Percentiles rank a stretch among this genome's conserved stretches.
Conservation (phyloP, 805 yeast genomes). For the Candida boidinii region DNA sequence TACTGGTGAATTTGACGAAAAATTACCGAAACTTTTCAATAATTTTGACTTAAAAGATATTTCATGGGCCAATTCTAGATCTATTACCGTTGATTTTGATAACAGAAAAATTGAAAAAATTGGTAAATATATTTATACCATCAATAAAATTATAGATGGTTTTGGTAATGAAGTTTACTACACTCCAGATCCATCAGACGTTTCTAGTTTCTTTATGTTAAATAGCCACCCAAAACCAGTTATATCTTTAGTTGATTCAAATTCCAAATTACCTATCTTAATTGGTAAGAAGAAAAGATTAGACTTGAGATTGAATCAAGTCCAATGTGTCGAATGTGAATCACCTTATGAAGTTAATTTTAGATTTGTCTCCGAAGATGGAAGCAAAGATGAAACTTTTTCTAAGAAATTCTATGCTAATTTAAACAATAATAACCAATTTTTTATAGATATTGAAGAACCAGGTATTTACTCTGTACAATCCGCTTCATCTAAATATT, state of each 20-base stretch:
- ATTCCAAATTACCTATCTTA: slow-evolving; percentile 19
- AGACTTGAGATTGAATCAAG: slow-evolving; percentile 16
- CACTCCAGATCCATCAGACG: slow-evolving; percentile 23
- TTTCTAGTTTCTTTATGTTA: slow-evolving; percentile 35
- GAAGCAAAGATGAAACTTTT: slow-evolving; percentile 10
- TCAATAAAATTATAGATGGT: slow-evolving; percentile 56
- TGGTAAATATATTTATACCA: slow-evolving; percentile 49
- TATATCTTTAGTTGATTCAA: slow-evolving; percentile 34
- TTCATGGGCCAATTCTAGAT: slow-evolving; percentile 24
- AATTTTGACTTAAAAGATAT: slow-evolving; percentile 29
- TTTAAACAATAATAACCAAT: too few species aligned
- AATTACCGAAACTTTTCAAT: slow-evolving; percentile 14
- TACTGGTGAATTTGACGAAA: slow-evolving; percentile 15
- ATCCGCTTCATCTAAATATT: slow-evolving; percentile 47
- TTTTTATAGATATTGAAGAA: slow-evolving; percentile 32
- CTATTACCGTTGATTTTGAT: slow-evolving; percentile 19
- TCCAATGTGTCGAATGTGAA: slow-evolving; percentile 25
- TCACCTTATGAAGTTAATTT: slow-evolving; percentile 38
- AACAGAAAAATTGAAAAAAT: slow-evolving; percentile 20
- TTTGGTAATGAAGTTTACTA: slow-evolving; percentile 51
- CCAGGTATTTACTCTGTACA: slow-evolving; percentile 64
- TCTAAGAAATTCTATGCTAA: slow-evolving; percentile 18
- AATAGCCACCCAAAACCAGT: slow-evolving; percentile 49
- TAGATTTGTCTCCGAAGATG: slow-evolving; percentile 21
- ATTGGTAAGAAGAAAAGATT: slow-evolving; percentile 24